A percentile compares a stretch with the other conserved stretches of the same genome.
These are phyloP conservation scores for Bretschneidera sinensis DNA, from an alignment of 345 rosid genomes.

Conservation along the genomic window DNA sequence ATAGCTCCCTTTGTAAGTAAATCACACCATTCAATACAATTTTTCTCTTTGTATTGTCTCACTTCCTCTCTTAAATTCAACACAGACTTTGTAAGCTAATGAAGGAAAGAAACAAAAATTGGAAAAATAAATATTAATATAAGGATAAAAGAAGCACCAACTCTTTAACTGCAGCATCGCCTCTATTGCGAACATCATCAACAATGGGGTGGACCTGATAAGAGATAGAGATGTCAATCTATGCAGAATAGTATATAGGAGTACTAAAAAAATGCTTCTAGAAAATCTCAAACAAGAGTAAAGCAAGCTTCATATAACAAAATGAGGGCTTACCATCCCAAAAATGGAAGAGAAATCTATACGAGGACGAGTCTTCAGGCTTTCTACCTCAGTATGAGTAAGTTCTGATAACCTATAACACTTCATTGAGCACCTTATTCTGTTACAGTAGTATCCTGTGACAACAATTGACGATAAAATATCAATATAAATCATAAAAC, in stretches of 20 bases:
- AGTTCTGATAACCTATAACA: constrained; percentile 69
- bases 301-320: neutral
- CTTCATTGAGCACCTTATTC: constrained; percentile 61
- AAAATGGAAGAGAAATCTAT: constrained; percentile 83
- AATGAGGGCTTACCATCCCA: constrained; percentile 33
- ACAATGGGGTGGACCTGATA: constrained; percentile 70
- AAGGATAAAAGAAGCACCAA: constrained; percentile 27
- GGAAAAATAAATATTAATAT: neutral
- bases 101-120: neutral
- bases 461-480: neutral
- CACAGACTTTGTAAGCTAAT: too few relatives aligned
- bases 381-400: constrained; percentile 40
- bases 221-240: neutral
- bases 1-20: neutral
- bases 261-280: neutral
- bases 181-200: constrained; percentile 65
- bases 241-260: neutral
- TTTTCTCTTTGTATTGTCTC: too few relatives aligned
- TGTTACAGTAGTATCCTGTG: constrained; percentile 24
- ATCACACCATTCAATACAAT: too few relatives aligned
- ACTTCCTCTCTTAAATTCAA: too few relatives aligned
- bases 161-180: constrained; percentile 87
- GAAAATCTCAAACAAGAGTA: neutral
- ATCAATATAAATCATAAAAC: neutral
- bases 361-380: constrained; percentile 73